A percentile compares a stretch with the other conserved stretches of the same genome.
These are phyloP conservation scores for Amylostereum areolatum DNA, from an alignment of 1,284 basidiomycete species.

Conservation along the genomic window DNA sequence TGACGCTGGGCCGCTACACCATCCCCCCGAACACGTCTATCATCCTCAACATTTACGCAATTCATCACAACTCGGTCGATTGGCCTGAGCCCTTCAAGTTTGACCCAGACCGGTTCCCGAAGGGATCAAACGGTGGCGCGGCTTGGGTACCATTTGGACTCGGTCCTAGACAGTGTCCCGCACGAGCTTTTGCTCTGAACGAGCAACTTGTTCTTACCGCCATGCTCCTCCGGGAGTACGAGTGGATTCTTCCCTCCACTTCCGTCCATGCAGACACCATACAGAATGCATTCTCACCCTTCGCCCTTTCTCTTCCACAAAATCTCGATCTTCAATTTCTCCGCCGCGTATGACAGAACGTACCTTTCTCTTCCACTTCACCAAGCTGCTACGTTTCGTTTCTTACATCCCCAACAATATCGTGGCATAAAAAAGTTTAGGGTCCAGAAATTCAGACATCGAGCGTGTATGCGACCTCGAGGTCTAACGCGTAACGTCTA, in stretches of 20 bases:
- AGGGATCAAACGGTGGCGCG: background rate
- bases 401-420: too few species aligned
- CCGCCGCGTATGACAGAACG: too few species aligned
- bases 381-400: too few species aligned
- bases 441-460: too few species aligned
- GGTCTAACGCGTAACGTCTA: too few species aligned
- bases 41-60: conserved; percentile 23
- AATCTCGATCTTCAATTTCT: conserved; percentile 18
- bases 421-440: too few species aligned
- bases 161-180: conserved; percentile 23
- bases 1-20: conserved; percentile 14
- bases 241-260: conserved; percentile 22
- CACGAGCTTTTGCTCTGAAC: conserved; percentile 25
- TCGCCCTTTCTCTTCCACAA: conserved; percentile 22
- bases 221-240: conserved; percentile 22
- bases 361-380: too few species aligned
- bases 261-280: conserved; percentile 19
- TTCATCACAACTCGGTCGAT: conserved; percentile 21
- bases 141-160: conserved; percentile 15
- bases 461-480: too few species aligned
- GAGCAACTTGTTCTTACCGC: conserved; percentile 24
- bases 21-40: conserved; percentile 20
- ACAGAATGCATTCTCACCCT: conserved; percentile 26
- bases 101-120: conserved; percentile 18
- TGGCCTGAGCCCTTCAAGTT: conserved; percentile 16